phyloP scores from a whole-genome alignment of 169 alveolate species.

The Cryptosporidium sp. region DNA sequence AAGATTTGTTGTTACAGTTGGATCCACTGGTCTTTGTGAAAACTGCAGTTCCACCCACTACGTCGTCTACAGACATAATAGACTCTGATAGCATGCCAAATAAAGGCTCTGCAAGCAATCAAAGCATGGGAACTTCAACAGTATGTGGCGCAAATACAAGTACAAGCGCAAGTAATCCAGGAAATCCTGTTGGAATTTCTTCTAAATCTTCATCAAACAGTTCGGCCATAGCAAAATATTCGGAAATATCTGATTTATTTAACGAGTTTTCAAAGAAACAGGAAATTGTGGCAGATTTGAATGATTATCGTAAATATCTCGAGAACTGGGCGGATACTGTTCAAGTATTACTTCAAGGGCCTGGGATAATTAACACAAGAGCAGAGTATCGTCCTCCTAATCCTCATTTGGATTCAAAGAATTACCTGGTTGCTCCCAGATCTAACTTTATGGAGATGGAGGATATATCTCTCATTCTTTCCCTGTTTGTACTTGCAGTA shows the following conservation, averaged over 20 bases:
- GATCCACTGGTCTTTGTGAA: slow-evolving; percentile 58
- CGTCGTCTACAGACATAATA: background rate
- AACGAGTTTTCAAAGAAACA: slow-evolving; percentile 53
- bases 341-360: slow-evolving; percentile 70
- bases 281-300: background rate
- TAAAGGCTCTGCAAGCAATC: background rate
- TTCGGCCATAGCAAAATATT: background rate
- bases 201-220: background rate
- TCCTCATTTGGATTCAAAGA: slow-evolving; percentile 43
- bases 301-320: slow-evolving; percentile 11
- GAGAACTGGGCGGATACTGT: slow-evolving; percentile 74
- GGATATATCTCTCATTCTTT: slow-evolving; percentile 47
- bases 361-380: slow-evolving; percentile 50
- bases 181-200: background rate
- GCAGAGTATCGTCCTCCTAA: slow-evolving; percentile 47
- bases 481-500: slow-evolving; percentile 56
- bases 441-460: slow-evolving; percentile 35
- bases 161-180: background rate
- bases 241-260: slow-evolving; percentile 52
- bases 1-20: slow-evolving; percentile 26
- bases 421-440: slow-evolving; percentile 21
- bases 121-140: background rate
- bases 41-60: background rate
- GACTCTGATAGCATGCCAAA: background rate
- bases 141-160: background rate